Conservation (phyloP, 2,329 filamentous ascomycete species). For the Arthrobotrys conoides region DNA sequence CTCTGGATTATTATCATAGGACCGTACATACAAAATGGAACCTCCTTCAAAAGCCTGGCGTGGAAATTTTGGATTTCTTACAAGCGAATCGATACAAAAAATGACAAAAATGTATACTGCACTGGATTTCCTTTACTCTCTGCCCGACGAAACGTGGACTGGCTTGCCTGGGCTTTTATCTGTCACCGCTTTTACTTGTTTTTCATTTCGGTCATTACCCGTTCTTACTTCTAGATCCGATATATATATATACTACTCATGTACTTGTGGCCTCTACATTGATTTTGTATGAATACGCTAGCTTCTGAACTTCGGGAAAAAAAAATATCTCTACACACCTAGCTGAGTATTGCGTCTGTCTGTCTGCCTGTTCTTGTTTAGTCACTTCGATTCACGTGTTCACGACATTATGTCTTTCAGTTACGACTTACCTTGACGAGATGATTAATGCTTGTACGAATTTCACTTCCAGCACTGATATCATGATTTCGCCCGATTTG, state of each 20-base stretch:
- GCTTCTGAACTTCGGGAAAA: neutral
- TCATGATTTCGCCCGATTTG: no score
- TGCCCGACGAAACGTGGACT: conserved; percentile 13
- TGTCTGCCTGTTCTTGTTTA: no score
- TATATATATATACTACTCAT: conserved; percentile 5
- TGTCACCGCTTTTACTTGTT: neutral
- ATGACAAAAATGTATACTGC: conserved; percentile 12
- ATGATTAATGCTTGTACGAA: no score
- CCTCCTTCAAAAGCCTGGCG: conserved; percentile 35
- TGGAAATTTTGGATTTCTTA: conserved; percentile 29
- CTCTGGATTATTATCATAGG: conserved; percentile 24
- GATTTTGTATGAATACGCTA: conserved; percentile 15
- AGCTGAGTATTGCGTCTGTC: neutral
- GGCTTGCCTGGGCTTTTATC: neutral
- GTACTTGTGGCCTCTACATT: neutral
- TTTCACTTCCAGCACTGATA: no score
- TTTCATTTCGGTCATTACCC: neutral
- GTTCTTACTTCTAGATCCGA: neutral
- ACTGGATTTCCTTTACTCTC: conserved; percentile 14
- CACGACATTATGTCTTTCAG: neutral
- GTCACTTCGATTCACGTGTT: neutral
- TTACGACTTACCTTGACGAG: neutral
- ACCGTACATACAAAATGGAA: conserved; percentile 35
- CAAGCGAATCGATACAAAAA: conserved; percentile 17
- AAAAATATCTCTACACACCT: neutral